Conservation (phyloP, 2,329 filamentous ascomycete species). For the Mycosphaerelloides madeirae region DNA sequence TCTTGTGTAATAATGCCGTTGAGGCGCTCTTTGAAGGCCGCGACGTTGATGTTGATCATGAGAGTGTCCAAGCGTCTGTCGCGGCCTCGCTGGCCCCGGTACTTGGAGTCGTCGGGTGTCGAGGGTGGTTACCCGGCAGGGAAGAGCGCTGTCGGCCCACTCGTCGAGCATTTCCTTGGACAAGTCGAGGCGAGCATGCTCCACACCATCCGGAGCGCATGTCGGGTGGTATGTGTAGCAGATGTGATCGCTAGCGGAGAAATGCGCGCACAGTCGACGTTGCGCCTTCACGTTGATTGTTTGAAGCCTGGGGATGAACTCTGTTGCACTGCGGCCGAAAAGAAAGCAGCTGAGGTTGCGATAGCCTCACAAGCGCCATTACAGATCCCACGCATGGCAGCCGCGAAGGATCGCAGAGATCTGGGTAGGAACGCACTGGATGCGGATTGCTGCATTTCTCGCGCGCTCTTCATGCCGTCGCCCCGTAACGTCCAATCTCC, state of each 20-base stretch:
- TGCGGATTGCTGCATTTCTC: conserved; percentile 2
- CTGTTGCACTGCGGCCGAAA: conserved; percentile 1
- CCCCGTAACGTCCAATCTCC: not conserved
- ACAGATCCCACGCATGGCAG: not conserved
- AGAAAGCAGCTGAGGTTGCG: too few species aligned
- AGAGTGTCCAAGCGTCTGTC: conserved; percentile 6
- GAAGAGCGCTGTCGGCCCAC: conserved; percentile 11
- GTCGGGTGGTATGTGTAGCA: too few species aligned
- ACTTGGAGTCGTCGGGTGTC: conserved; percentile 13
- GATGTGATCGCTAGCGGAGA: too few species aligned
- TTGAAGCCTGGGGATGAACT: conserved; percentile 3
- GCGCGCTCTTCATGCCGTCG: not conserved
- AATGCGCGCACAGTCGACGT: too few species aligned
- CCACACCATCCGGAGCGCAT: conserved; percentile 6
- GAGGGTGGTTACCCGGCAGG: conserved; percentile 16
- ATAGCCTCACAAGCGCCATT: too few species aligned
- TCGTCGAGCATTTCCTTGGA: conserved; percentile 6
- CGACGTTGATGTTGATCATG: conserved; percentile 7
- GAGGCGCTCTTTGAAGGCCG: not conserved
- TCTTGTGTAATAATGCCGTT: conserved; percentile 8
- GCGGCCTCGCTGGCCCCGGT: conserved; percentile 15
- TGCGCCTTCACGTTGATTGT: too few species aligned
- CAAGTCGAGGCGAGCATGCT: conserved; percentile 18
- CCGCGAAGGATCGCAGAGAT: not conserved
- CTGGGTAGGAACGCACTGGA: not conserved